Evolutionary conservation across 2,329 filamentous ascomycete species (phyloP).

Genomic region (Aspergillus fumigatiaffinis): DNA sequence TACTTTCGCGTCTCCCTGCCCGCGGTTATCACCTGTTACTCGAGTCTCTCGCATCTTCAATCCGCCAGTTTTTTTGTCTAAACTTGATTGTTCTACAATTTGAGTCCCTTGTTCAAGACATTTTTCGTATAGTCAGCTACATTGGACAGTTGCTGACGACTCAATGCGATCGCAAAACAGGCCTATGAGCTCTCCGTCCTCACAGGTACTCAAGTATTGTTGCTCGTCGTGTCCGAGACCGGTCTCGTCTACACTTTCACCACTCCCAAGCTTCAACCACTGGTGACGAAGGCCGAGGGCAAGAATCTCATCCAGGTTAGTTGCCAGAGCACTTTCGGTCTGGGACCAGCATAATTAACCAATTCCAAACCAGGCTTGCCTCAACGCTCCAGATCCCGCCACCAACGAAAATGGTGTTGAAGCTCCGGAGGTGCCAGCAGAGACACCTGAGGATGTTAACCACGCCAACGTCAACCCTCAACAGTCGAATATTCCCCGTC

Average conservation of each 20-base stretch:
- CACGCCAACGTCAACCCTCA: conserved; percentile 71
- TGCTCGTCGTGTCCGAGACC: conserved; percentile 95
- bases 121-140: neutral
- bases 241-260: conserved; percentile 98
- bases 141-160: conserved; percentile 9
- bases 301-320: conserved; percentile 98
- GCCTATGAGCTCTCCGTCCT: conserved; percentile 97
- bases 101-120: neutral
- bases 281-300: conserved; percentile 97
- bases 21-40: conserved; percentile 5
- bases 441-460: conserved; percentile 85
- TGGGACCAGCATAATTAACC: conserved; percentile 13
- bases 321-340: conserved; percentile 1
- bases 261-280: conserved; percentile 93
- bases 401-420: conserved; percentile 80
- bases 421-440: conserved; percentile 65
- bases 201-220: conserved; percentile 93
- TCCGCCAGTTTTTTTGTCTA: neutral
- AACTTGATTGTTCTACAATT: neutral
- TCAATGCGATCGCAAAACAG: conserved; percentile 46
- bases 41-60: neutral
- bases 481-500: conserved; percentile 61
- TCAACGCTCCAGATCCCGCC: conserved; percentile 91
- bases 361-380: conserved; percentile 68
- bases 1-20: conserved; percentile 17